These are phyloP conservation scores for Yarrowia divulgata DNA, from an alignment of 805 yeast species.

Conservation along the genomic window DNA sequence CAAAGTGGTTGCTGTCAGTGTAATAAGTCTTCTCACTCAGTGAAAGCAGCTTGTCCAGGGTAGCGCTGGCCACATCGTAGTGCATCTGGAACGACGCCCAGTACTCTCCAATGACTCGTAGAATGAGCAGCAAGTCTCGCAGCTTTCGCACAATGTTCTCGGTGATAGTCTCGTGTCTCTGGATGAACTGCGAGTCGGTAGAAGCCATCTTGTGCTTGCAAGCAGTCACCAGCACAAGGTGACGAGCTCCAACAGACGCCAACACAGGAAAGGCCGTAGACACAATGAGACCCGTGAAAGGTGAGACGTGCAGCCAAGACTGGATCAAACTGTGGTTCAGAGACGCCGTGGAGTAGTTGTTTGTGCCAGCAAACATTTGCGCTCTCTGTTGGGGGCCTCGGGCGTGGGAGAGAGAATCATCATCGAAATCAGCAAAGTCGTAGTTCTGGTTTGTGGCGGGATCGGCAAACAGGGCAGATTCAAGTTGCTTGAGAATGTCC, in stretches of 20 bases:
- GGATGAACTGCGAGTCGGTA: constrained; percentile 33
- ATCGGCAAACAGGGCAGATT: constrained; percentile 12
- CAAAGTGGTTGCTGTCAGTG: constrained; percentile 19
- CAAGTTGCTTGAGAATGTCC: constrained; percentile 38
- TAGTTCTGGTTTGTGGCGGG: not conserved
- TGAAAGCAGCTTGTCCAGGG: constrained; percentile 28
- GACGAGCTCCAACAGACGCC: constrained; percentile 33
- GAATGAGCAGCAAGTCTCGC: constrained; percentile 32
- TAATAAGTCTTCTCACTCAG: constrained; percentile 36
- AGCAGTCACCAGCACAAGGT: constrained; percentile 30
- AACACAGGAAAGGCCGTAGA: constrained; percentile 36
- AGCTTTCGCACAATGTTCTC: constrained; percentile 38
- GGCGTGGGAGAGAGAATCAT: not conserved
- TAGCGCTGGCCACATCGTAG: constrained; percentile 36
- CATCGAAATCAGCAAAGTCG: constrained; percentile 18
- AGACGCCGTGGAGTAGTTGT: constrained; percentile 39
- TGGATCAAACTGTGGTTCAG: constrained; percentile 36
- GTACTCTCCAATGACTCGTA: constrained; percentile 38
- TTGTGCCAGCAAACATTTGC: constrained; percentile 38
- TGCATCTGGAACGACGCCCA: constrained; percentile 40
- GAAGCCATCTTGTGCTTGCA: constrained; percentile 27
- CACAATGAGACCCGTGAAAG: constrained; percentile 37
- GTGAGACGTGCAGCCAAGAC: constrained; percentile 38
- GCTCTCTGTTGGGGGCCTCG: constrained; percentile 3
- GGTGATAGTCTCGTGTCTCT: constrained; percentile 33